Evolutionary conservation across 345 rosid species (phyloP).

Genomic region (Brassica nigra): DNA sequence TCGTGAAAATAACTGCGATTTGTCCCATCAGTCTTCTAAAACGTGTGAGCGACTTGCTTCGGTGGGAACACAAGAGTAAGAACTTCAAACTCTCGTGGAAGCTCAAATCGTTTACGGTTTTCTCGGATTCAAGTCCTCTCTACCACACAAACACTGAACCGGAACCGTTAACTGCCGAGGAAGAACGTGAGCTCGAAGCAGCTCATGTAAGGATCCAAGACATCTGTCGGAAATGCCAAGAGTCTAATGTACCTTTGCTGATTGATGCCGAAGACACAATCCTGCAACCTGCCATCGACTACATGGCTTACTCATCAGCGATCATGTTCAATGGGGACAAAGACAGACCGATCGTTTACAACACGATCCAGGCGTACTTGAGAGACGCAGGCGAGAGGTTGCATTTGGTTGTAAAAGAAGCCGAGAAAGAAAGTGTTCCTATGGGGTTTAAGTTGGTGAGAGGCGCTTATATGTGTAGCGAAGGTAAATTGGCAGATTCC

Average conservation of each 20-base stretch:
- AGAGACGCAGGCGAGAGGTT: constrained; percentile 78
- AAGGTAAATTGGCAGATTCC: constrained; percentile 57
- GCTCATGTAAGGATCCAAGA: constrained; percentile 55
- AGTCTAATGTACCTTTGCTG: constrained; percentile 54
- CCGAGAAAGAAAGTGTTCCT: constrained; percentile 59
- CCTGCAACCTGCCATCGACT: constrained; percentile 86
- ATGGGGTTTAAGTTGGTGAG: constrained; percentile 86
- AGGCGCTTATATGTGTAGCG: constrained; percentile 89
- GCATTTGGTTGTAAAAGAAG: constrained; percentile 50
- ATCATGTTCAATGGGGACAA: constrained; percentile 48
- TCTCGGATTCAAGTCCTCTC: constrained; percentile 68
- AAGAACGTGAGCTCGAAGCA: constrained; percentile 57
- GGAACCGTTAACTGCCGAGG: constrained; percentile 59
- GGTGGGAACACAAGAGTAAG: constrained; percentile 76
- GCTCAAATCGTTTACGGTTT: constrained; percentile 56
- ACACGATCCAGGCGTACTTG: constrained; percentile 79
- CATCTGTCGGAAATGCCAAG: constrained; percentile 57
- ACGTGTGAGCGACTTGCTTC: constrained; percentile 69
- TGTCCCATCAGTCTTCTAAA: constrained; percentile 65
- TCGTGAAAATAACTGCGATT: constrained; percentile 78
- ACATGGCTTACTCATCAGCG: constrained; percentile 67
- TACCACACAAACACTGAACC: constrained; percentile 73
- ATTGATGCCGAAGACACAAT: constrained; percentile 83
- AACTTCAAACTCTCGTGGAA: constrained; percentile 78
- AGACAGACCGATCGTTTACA: constrained; percentile 58